A percentile compares a stretch with the other conserved stretches of the same genome.
Evolutionary conservation across 2,329 filamentous ascomycete genomes (phyloP).

Genomic region (Alternaria burnsii): DNA sequence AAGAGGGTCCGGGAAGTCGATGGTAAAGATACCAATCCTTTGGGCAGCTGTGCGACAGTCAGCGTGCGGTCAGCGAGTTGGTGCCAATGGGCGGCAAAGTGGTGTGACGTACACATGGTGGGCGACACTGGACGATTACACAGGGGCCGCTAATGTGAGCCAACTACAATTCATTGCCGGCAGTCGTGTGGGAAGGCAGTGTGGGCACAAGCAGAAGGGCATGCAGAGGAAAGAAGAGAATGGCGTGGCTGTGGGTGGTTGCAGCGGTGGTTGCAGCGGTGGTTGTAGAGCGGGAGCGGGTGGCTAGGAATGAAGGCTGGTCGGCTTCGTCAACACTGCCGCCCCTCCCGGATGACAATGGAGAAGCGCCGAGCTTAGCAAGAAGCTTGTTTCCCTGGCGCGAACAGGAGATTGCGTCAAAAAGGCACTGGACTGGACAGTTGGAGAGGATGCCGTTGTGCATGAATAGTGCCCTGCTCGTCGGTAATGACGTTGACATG

Average conservation of each 20-base stretch:
- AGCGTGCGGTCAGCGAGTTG: neutral
- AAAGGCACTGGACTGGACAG: neutral
- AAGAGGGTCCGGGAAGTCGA: conserved; percentile 47
- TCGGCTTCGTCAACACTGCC: conserved; percentile 13
- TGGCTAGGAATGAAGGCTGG: conserved; percentile 30
- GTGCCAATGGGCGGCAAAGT: conserved; percentile 6
- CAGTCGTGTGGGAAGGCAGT: neutral
- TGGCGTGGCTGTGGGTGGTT: neutral
- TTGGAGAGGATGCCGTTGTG: neutral
- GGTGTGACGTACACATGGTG: conserved; percentile 53
- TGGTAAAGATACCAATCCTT: conserved; percentile 47
- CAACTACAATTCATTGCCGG: conserved; percentile 28
- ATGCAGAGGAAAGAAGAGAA: neutral
- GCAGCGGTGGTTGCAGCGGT: conserved; percentile 8
- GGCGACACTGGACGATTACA: conserved; percentile 22
- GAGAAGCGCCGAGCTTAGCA: conserved; percentile 28
- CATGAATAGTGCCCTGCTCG: neutral
- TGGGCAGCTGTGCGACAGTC: conserved; percentile 41
- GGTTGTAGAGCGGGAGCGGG: conserved; percentile 6
- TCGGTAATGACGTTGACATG: conserved; percentile 4
- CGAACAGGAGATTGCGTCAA: conserved; percentile 13
- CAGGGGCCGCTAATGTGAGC: conserved; percentile 15
- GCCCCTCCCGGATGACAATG: conserved; percentile 10
- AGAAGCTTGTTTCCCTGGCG: conserved; percentile 35
- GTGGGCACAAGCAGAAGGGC: neutral